Percentiles rank a stretch among this genome's conserved stretches.
These are phyloP conservation scores for Drechmeria coniospora DNA, from an alignment of 2,329 filamentous ascomycete genomes.

Conservation along the genomic window DNA sequence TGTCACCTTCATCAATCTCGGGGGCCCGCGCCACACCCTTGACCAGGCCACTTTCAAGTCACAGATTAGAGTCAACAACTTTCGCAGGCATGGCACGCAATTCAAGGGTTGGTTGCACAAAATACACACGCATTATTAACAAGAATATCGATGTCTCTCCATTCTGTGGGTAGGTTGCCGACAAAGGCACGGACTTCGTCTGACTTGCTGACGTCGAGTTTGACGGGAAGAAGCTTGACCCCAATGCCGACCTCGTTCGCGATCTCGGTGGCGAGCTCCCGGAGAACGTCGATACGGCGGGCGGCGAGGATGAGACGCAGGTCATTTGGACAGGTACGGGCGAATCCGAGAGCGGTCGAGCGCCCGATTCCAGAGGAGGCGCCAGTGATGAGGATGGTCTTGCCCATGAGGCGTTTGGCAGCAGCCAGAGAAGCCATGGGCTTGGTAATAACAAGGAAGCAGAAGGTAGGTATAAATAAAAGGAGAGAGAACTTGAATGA, in stretches of 20 bases:
- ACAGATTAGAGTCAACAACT: conserved; percentile 2
- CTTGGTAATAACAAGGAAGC: too few species aligned
- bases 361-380: conserved; percentile 86
- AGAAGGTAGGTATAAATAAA: too few species aligned
- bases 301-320: conserved; percentile 80
- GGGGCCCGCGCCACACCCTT: conserved; percentile 78
- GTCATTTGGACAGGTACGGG: conserved; percentile 62
- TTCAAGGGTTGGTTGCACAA: too few species aligned
- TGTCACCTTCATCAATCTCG: conserved; percentile 66
- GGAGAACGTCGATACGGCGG: conserved; percentile 64
- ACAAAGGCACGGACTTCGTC: conserved; percentile 63
- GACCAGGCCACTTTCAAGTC: conserved; percentile 67
- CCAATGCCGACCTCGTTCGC: conserved; percentile 59
- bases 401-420: conserved; percentile 75
- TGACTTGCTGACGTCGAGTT: conserved; percentile 74
- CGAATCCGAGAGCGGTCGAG: conserved; percentile 79
- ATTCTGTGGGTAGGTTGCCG: conserved; percentile 59
- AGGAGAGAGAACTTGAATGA: not conserved
- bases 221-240: conserved; percentile 67
- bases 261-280: conserved; percentile 64
- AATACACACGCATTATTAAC: conserved; percentile 94
- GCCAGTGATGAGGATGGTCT: conserved; percentile 83
- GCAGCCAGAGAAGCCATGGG: conserved; percentile 43
- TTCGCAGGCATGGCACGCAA: too few species aligned
- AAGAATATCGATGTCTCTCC: conserved; percentile 69